phyloP scores from a whole-genome alignment of 495 filamentous ascomycete genomes.

The Rostrohypoxylon terebratum region DNA sequence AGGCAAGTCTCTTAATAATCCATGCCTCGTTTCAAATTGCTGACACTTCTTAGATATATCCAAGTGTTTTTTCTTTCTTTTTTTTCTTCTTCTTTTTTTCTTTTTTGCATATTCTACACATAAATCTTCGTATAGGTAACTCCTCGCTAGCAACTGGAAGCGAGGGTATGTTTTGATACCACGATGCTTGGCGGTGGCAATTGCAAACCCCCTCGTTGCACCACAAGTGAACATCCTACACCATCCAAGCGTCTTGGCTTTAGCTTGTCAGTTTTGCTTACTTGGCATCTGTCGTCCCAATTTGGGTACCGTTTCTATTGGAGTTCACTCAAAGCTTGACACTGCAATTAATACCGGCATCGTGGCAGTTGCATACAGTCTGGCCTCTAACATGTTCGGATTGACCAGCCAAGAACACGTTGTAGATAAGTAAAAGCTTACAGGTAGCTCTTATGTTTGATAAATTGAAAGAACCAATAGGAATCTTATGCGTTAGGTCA shows the following conservation, averaged over 20 bases:
- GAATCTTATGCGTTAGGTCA: conserved; percentile 22
- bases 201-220: conserved; percentile 23
- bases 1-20: conserved; percentile 31
- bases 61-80: neutral
- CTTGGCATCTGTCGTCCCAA: conserved; percentile 38
- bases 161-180: conserved; percentile 22
- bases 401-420: conserved; percentile 40
- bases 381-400: conserved; percentile 28
- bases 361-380: conserved; percentile 45
- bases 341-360: conserved; percentile 44
- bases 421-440: conserved; percentile 25
- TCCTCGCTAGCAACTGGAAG: neutral
- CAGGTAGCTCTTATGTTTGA: conserved; percentile 16
- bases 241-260: conserved; percentile 33
- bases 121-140: conserved; percentile 13
- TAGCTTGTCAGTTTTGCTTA: conserved; percentile 38
- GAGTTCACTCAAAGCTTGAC: conserved; percentile 43
- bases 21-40: conserved; percentile 30
- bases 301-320: conserved; percentile 35
- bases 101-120: neutral
- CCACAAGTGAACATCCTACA: conserved; percentile 15
- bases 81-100: conserved; percentile 12
- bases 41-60: conserved; percentile 11
- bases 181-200: conserved; percentile 44
- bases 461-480: conserved; percentile 25